Conservation (phyloP, 805 yeast genomes). For the Ogataea sp. region DNA sequence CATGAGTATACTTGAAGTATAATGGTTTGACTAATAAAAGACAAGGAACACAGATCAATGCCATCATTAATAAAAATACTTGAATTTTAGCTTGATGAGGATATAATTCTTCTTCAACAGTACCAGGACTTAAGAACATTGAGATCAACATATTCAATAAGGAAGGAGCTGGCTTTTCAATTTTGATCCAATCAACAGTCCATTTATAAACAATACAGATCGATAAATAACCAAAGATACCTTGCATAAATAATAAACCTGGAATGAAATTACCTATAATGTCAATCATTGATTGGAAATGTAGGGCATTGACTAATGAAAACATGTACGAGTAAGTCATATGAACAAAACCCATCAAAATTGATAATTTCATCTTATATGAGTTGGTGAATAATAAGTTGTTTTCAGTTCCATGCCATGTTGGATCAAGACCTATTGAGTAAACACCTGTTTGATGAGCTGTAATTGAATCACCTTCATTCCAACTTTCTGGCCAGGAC, state of each 20-base stretch:
- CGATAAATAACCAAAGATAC: conserved; percentile 89
- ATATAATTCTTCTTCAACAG: conserved; percentile 71
- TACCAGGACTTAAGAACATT: conserved; percentile 94
- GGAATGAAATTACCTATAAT: conserved; percentile 91
- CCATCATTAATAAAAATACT: conserved; percentile 60
- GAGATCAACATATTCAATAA: conserved; percentile 88
- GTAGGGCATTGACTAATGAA: conserved; percentile 71
- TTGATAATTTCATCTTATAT: conserved; percentile 93
- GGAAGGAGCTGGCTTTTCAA: conserved; percentile 80
- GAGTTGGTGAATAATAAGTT: conserved; percentile 86
- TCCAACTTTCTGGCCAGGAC: conserved; percentile 79
- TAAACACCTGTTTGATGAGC: conserved; percentile 68
- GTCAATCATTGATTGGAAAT: conserved; percentile 67
- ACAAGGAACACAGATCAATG: conserved; percentile 90
- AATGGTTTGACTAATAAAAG: conserved; percentile 79
- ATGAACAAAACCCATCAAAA: conserved; percentile 89
- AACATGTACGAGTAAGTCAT: conserved; percentile 87
- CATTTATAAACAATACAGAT: conserved; percentile 87
- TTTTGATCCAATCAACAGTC: conserved; percentile 84
- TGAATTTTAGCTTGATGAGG: conserved; percentile 76
- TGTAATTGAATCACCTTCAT: conserved; percentile 58
- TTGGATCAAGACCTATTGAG: conserved; percentile 81
- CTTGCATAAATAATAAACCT: conserved; percentile 90
- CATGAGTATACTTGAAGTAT: conserved; percentile 33
- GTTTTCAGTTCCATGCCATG: conserved; percentile 98